Percentiles rank a stretch among this genome's conserved stretches.
Conservation (phyloP, 352 stramenopile genomes). For the Phytophthora rubi region DNA sequence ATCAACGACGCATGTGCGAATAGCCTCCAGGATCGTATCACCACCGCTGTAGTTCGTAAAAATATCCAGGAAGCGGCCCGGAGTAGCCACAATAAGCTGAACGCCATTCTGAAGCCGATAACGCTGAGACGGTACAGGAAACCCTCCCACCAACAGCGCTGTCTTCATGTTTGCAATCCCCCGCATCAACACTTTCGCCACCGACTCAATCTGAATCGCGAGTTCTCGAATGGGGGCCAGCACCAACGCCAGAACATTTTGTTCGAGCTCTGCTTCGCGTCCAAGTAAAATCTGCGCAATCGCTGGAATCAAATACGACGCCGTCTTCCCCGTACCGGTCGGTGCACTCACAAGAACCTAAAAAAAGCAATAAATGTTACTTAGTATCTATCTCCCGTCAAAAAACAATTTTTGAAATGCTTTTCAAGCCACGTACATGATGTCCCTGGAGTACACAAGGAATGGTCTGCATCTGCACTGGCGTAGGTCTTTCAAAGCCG, state of each 20-base stretch:
- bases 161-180: slow-evolving; percentile 73
- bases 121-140: slow-evolving; percentile 70
- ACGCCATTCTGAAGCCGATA: slow-evolving; percentile 65
- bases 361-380: background rate
- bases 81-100: slow-evolving; percentile 72
- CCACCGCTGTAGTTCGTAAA: slow-evolving; percentile 41
- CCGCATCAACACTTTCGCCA: slow-evolving; percentile 61
- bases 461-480: slow-evolving; percentile 82
- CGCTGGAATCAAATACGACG: slow-evolving; percentile 65
- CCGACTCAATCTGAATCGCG: slow-evolving; percentile 74
- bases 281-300: slow-evolving; percentile 47
- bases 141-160: slow-evolving; percentile 65
- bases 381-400: background rate
- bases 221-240: slow-evolving; percentile 75
- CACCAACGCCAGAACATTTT: slow-evolving; percentile 48
- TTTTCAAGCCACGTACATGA: slow-evolving; percentile 41
- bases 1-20: slow-evolving; percentile 62
- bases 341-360: slow-evolving; percentile 66
- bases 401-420: background rate
- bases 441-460: slow-evolving; percentile 49
- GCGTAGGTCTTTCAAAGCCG: slow-evolving; percentile 51
- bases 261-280: slow-evolving; percentile 22
- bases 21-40: slow-evolving; percentile 22
- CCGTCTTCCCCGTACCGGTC: slow-evolving; percentile 79
- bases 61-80: slow-evolving; percentile 67